Base-by-base conservation (phyloP, 306 rosid species). In the Lupinus albus region DNA sequence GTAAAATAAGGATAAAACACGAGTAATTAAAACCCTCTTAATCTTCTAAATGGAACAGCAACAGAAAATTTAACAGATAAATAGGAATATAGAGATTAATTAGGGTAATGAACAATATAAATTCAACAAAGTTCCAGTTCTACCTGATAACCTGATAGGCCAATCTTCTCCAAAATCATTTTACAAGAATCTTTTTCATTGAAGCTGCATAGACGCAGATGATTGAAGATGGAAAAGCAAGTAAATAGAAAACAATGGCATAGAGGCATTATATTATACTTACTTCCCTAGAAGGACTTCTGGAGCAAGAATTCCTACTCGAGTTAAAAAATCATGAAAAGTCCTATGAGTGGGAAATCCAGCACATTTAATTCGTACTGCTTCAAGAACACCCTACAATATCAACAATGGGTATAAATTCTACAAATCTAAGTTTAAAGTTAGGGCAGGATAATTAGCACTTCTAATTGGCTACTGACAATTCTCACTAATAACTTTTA, bases 351-450 rank as follows among this genome's bases (percentile, higher is more conserved):
- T 86, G 60, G 98, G 98, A 78, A 81, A 93, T 83, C 98, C 97
- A 39, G 95, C 89, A 79, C 95, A 89, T 79, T 89, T 93, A 71
- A 93, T 89, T 83, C 91, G 76, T 72, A 92, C 86, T 39, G 98
- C 98, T 88, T 92, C 98, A 64, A 92, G 79, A 83, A 93, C 95
- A 80, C 98, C 98, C 98, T 88, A 77, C 77, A 77, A 64, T 68
- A 75, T 69, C 72, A 79, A 79, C 68, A 61, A 72, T 48, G 50
- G 72, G 67, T 47, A 62, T 76, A 57, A 82, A 74, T 64, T 68
- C 81, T 52, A 64, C 73, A 61, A 68, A 44, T 44, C 17, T 62
- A 66, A 72, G 62, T 76, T 20, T 47, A 58, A 48, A 50, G 58
- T 36, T 57, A 64, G 49, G 47, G 52, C 21, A 49, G 3, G 47